Conservation (phyloP, 495 filamentous ascomycete genomes). For the Xylaria palmicola region DNA sequence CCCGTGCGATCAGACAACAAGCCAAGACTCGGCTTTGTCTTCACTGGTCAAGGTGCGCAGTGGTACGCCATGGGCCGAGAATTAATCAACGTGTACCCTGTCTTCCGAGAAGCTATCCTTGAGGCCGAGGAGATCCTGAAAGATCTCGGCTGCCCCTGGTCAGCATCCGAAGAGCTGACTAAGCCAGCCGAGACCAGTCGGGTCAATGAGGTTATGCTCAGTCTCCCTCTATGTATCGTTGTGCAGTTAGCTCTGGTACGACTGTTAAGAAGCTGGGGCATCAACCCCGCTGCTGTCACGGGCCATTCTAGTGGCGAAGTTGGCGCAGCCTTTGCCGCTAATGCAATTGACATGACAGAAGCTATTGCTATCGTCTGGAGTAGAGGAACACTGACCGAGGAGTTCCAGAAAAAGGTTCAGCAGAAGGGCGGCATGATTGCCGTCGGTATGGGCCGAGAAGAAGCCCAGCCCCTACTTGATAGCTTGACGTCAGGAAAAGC, state of each 20-base stretch:
- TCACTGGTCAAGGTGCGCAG: conserved; percentile 30
- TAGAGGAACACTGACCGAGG: too few relatives aligned
- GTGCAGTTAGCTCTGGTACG: neutral
- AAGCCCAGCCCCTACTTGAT: neutral
- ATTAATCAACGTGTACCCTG: neutral
- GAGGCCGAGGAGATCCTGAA: neutral
- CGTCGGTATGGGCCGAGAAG: neutral
- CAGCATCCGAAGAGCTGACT: neutral
- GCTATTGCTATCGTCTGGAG: too few relatives aligned
- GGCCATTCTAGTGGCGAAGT: conserved; percentile 65
- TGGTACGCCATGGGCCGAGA: conserved; percentile 18
- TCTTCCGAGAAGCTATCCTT: neutral
- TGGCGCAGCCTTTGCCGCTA: conserved; percentile 46
- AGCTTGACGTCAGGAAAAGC: conserved; percentile 19
- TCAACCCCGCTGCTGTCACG: conserved; percentile 48
- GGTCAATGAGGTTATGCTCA: neutral
- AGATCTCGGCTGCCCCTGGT: neutral
- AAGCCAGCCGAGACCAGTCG: neutral
- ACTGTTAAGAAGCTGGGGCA: neutral
- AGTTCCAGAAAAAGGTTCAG: too few relatives aligned
- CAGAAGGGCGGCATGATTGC: neutral
- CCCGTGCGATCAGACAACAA: too few relatives aligned
- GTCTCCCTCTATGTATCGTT: neutral
- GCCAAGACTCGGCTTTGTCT: neutral
- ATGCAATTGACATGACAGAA: too few relatives aligned